Conservation (phyloP, 1,284 basidiomycete species). For the Microbotryum lychnidis-dioicae region DNA sequence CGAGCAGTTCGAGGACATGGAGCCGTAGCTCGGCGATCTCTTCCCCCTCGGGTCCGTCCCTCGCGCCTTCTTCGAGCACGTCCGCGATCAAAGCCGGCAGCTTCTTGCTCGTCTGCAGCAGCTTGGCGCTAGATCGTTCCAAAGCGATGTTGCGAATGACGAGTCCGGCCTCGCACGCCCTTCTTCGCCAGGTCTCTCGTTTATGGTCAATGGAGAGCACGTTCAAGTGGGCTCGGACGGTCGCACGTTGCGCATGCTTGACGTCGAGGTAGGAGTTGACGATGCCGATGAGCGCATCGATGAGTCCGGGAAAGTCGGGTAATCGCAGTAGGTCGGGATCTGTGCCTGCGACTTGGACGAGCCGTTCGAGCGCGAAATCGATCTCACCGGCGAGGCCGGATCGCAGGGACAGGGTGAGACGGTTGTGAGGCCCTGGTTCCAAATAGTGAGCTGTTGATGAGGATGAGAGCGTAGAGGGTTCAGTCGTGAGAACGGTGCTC, state of each 20-base stretch:
- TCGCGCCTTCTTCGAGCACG: slow-evolving; percentile 18
- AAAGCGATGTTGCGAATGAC: slow-evolving; percentile 66
- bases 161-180: slow-evolving; percentile 54
- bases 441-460: slow-evolving; percentile 16
- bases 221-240: slow-evolving; percentile 34
- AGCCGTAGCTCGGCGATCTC: slow-evolving; percentile 31
- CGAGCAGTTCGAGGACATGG: slow-evolving; percentile 34
- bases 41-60: slow-evolving; percentile 14
- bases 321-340: slow-evolving; percentile 62
- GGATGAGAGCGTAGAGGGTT: not conserved
- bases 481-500: too few species aligned
- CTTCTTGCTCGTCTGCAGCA: slow-evolving; percentile 48
- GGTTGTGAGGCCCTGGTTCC: slow-evolving; percentile 52
- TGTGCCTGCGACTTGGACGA: slow-evolving; percentile 57
- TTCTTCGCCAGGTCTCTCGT: slow-evolving; percentile 10
- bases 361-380: slow-evolving; percentile 68
- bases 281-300: slow-evolving; percentile 70
- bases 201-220: slow-evolving; percentile 3
- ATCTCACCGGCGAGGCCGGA: slow-evolving; percentile 67
- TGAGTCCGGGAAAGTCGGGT: slow-evolving; percentile 58
- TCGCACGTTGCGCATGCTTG: slow-evolving; percentile 45
- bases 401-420: slow-evolving; percentile 68
- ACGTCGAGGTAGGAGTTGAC: slow-evolving; percentile 46
- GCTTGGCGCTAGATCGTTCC: slow-evolving; percentile 55
- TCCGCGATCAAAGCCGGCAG: slow-evolving; percentile 14